phyloP scores from a whole-genome alignment of 306 rosid species.

The Corylus heterophylla region DNA sequence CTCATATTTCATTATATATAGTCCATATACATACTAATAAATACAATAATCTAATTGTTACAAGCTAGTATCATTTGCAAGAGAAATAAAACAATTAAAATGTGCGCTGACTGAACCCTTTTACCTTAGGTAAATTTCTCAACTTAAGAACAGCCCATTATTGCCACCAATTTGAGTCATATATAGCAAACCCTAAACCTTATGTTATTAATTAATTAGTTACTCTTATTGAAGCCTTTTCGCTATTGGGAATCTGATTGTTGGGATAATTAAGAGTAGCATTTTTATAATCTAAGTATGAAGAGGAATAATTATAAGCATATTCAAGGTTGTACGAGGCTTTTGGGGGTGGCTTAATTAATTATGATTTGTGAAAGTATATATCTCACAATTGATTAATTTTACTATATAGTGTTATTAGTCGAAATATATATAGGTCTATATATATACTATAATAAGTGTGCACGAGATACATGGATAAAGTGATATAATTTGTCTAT shows the following conservation, averaged over 20 bases:
- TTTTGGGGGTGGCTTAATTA: background rate
- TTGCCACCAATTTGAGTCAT: background rate
- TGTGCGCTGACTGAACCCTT: background rate
- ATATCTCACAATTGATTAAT: background rate
- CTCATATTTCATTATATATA: background rate
- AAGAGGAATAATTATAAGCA: background rate
- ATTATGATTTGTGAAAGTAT: background rate
- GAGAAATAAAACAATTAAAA: background rate
- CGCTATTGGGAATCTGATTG: no score
- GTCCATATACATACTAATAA: no score
- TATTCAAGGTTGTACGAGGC: background rate
- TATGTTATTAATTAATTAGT: background rate
- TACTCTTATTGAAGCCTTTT: background rate
- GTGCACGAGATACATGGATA: slow-evolving; percentile 46
- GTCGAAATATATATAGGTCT: background rate
- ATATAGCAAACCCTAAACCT: background rate
- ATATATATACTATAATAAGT: slow-evolving; percentile 12
- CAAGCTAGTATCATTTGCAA: background rate
- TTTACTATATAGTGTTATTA: background rate
- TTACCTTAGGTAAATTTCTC: background rate
- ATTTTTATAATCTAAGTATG: background rate
- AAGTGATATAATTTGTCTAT: slow-evolving; percentile 27
- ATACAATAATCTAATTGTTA: no score
- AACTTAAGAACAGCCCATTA: background rate
- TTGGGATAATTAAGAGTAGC: background rate